Percentiles rank a stretch among this genome's conserved stretches.
Conservation (phyloP, 2,329 filamentous ascomycete species). For the Claviceps africana region DNA sequence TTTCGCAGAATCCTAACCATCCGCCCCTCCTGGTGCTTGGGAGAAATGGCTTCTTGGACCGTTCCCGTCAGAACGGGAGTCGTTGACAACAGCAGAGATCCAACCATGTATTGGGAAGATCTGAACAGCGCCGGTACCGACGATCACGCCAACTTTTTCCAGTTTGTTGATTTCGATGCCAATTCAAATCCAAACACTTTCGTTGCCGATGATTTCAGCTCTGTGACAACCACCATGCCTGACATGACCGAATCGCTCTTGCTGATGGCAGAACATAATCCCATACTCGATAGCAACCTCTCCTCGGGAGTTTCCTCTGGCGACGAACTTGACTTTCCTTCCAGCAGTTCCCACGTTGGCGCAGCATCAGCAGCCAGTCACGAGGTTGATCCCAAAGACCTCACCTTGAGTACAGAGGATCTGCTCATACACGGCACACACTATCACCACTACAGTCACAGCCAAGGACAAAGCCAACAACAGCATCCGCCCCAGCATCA, state of each 20-base stretch:
- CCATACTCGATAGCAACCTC: slow-evolving; percentile 14
- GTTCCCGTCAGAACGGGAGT: slow-evolving; percentile 20
- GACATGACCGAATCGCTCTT: slow-evolving; percentile 15
- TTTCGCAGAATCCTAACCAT: background rate
- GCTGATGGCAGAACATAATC: slow-evolving; percentile 11
- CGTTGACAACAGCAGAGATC: slow-evolving; percentile 20
- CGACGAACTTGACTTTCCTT: slow-evolving; percentile 24
- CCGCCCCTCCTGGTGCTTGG: background rate
- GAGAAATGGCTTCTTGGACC: slow-evolving; percentile 23
- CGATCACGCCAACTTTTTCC: slow-evolving; percentile 19
- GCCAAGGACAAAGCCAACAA: background rate
- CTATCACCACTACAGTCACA: background rate
- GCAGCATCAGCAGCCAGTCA: slow-evolving; percentile 14
- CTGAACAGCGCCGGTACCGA: slow-evolving; percentile 16
- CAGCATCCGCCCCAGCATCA: slow-evolving; percentile 3
- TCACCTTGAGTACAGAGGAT: slow-evolving; percentile 11
- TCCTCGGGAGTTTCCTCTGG: slow-evolving; percentile 22
- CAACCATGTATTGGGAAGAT: slow-evolving; percentile 23
- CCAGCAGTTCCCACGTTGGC: slow-evolving; percentile 19
- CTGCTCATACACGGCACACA: background rate
- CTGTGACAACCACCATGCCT: slow-evolving; percentile 12
- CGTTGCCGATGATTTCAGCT: slow-evolving; percentile 10
- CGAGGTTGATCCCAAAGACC: slow-evolving; percentile 17
- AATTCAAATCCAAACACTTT: slow-evolving; percentile 11
- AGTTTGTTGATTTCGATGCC: slow-evolving; percentile 24